A percentile compares a stretch with the other conserved stretches of the same genome.
Conservation (phyloP, 257 asterid genomes). For the Solanum corneliomulleri region DNA sequence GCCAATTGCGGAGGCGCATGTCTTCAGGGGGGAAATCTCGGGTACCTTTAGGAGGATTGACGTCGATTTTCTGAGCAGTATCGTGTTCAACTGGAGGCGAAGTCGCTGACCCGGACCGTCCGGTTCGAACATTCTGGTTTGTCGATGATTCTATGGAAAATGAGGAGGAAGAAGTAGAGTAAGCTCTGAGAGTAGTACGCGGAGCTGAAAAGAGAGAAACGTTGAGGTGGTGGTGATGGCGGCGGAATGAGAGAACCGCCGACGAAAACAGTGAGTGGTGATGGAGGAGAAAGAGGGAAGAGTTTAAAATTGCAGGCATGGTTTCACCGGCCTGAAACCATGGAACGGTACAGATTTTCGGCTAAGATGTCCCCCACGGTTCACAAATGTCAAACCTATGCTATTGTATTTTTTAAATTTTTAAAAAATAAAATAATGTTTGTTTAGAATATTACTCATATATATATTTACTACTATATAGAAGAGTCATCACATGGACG, state of each 20-base stretch:
- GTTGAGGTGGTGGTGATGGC: not conserved
- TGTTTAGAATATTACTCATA: too few relatives aligned
- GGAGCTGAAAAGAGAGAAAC: slow-evolving; percentile 2
- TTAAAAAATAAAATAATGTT: too few relatives aligned
- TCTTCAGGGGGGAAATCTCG: slow-evolving; percentile 96
- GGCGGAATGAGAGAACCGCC: slow-evolving; percentile 9
- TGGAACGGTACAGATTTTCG: not conserved
- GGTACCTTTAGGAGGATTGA: slow-evolving; percentile 95
- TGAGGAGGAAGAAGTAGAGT: slow-evolving; percentile 10
- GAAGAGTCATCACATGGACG: too few relatives aligned
- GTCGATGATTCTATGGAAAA: slow-evolving; percentile 15
- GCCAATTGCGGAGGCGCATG: slow-evolving; percentile 96
- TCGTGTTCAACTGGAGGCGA: slow-evolving; percentile 41
- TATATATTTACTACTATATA: too few relatives aligned
- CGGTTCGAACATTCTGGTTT: slow-evolving; percentile 35
- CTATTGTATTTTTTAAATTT: not conserved
- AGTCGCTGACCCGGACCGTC: slow-evolving; percentile 52
- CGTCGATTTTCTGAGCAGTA: slow-evolving; percentile 53
- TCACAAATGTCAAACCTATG: not conserved
- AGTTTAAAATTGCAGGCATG: slow-evolving; percentile 42
- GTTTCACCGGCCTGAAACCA: not conserved
- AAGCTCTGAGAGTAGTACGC: not conserved
- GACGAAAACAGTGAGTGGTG: slow-evolving; percentile 18
- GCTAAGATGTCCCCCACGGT: not conserved
- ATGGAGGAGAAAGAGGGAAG: slow-evolving; percentile 49